phyloP scores from a whole-genome alignment of 164 flowering plant species.

The Liriodendron chinense region DNA sequence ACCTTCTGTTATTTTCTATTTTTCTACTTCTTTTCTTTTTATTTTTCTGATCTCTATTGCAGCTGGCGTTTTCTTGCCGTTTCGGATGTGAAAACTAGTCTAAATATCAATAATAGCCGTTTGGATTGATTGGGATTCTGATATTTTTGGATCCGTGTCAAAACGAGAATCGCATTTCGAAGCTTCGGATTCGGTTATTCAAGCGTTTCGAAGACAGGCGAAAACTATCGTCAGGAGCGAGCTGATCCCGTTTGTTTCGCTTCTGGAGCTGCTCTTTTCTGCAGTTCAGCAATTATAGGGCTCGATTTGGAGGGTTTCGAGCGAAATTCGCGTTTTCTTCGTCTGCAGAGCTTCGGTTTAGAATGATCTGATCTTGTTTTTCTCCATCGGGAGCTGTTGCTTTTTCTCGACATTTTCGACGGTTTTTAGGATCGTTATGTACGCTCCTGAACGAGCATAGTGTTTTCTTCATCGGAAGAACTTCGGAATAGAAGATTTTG shows the following conservation, averaged over 20 bases:
- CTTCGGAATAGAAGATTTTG: too few relatives aligned
- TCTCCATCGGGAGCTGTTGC: background rate
- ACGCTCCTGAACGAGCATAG: too few relatives aligned
- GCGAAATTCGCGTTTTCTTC: background rate
- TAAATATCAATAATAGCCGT: background rate
- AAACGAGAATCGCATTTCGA: background rate
- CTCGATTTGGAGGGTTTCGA: background rate
- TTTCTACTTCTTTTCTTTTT: background rate
- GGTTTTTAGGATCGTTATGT: too few relatives aligned
- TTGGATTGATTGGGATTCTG: slow-evolving; percentile 12
- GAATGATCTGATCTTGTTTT: background rate
- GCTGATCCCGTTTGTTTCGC: slow-evolving; percentile 3
- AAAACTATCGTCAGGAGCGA: background rate
- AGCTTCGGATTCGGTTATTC: background rate
- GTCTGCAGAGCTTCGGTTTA: background rate
- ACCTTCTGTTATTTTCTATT: background rate
- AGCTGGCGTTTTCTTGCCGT: slow-evolving; percentile 7
- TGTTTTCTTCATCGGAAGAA: too few relatives aligned
- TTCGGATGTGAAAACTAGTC: slow-evolving; percentile 12
- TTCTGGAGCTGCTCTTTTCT: background rate
- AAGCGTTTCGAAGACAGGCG: background rate
- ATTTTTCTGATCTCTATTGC: background rate
- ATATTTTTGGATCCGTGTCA: background rate
- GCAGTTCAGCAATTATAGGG: background rate
- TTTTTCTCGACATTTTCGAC: too few relatives aligned